These are phyloP conservation scores for Zygosaccharomyces bailii DNA, from an alignment of 805 yeast genomes.

Conservation along the genomic window DNA sequence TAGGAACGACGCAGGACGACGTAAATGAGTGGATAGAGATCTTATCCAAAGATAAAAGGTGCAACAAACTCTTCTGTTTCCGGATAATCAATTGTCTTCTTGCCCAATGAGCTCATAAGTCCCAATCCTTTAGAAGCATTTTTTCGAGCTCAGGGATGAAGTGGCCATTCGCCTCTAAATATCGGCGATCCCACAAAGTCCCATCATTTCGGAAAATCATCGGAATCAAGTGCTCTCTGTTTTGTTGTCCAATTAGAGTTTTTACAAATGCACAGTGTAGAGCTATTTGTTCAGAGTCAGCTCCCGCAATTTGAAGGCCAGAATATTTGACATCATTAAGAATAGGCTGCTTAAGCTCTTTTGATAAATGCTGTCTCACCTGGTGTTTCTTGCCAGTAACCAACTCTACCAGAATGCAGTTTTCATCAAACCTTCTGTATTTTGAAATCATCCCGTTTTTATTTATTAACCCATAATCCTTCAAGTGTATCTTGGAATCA, in stretches of 20 bases:
- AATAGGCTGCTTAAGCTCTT: conserved; percentile 28
- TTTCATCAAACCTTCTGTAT: conserved; percentile 20
- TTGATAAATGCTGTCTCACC: conserved; percentile 35
- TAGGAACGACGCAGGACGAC: conserved; percentile 26
- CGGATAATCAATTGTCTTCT: conserved; percentile 43
- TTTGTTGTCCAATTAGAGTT: conserved; percentile 35
- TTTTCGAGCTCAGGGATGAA: conserved; percentile 24
- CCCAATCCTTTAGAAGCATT: conserved; percentile 24
- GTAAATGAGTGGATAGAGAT: conserved; percentile 28
- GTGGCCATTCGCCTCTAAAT: conserved; percentile 26
- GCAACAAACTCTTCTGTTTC: conserved; percentile 45
- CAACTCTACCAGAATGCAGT: conserved; percentile 33
- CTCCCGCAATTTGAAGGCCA: conserved; percentile 12
- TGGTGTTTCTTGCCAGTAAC: conserved; percentile 43
- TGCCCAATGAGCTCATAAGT: conserved; percentile 26
- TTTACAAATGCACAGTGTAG: conserved; percentile 39
- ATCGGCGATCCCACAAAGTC: conserved; percentile 28
- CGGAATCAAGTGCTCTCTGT: conserved; percentile 28
- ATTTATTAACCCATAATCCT: conserved; percentile 13
- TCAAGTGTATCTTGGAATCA: not conserved
- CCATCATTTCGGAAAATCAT: conserved; percentile 18
- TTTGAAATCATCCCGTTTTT: conserved; percentile 19
- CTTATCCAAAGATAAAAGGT: conserved; percentile 38
- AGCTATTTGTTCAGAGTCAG: conserved; percentile 32
- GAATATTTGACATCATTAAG: conserved; percentile 33